Base-by-base conservation (phyloP, 306 rosid species). In the Sindora glabra region DNA sequence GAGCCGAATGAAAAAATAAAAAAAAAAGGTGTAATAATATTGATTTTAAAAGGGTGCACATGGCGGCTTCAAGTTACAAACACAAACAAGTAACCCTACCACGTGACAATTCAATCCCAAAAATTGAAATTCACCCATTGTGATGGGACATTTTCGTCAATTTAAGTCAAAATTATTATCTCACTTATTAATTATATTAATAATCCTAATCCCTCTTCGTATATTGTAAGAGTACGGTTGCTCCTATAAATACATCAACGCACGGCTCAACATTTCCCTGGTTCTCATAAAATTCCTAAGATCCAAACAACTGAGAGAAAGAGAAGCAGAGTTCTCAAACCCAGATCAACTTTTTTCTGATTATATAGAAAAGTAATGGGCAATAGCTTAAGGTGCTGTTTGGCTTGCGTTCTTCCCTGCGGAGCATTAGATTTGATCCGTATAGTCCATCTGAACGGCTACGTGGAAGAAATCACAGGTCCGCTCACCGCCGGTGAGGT, bases 371-470 rank as follows among this genome's bases (percentile, higher is more conserved):
- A 9, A 5, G 10, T n/a, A 23, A 90, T 91, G 98, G 98, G 98
- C 5, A 91, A 91, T 53, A 81, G 86, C 74, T 69, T 91, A 70
- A 85, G 88, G 88, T 82, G 96, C 48, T 91, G 96, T 80, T 76
- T 91, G 80, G 98, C 92, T 54, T 91, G 98, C 59, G 87, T 86
- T 65, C 81, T 91, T 67, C 98, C 98, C 0, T 91, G 89, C 39
- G 98, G 98, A n/a, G 98, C 95, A 11, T 71, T 91, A 30, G 98
- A 91, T 38, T 72, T 91, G 75, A 91, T 91, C 76, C 79, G 96
- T 1, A 79, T 91, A 14, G 98, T 91, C 30, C 98, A 91, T 74
- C 78, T 91, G 72, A 88, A 85, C 19, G 98, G 98, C 26, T 73
- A 59, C 13, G 85, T 92, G 1, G 92, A 92, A 48, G 96, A 86